Evolutionary conservation across 2,329 filamentous ascomycete genomes (phyloP).

Genomic region (Fusarium brachygibbosum): DNA sequence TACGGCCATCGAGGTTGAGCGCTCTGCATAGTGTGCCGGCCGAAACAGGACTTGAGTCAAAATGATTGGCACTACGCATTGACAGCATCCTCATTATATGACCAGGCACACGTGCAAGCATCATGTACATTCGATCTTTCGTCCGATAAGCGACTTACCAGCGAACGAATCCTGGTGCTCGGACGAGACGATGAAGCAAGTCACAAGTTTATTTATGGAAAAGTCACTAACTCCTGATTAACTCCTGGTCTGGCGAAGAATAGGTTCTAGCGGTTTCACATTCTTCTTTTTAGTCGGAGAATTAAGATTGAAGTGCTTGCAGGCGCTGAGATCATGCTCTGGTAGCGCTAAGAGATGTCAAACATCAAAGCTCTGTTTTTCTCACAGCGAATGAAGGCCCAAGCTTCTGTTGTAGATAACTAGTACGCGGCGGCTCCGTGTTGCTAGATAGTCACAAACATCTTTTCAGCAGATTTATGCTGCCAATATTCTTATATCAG

Average conservation of each 20-base stretch:
- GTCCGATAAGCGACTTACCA: slow-evolving; percentile 1
- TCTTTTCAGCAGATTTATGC: neutral
- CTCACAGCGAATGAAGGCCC: neutral
- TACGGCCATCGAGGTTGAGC: slow-evolving; percentile 9
- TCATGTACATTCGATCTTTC: neutral
- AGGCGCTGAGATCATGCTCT: slow-evolving; percentile 6
- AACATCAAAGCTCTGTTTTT: slow-evolving; percentile 2
- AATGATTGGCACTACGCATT: neutral
- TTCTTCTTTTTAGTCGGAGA: neutral
- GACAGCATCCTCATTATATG: neutral
- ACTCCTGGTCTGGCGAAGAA: neutral
- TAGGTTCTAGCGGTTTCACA: slow-evolving; percentile 2
- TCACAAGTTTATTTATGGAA: neutral
- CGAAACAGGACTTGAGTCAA: neutral
- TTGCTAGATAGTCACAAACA: too few species aligned
- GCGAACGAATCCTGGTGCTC: neutral
- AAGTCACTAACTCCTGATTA: neutral
- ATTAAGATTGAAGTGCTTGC: slow-evolving; percentile 7
- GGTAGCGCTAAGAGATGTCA: neutral
- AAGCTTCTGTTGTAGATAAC: neutral
- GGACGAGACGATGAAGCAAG: neutral
- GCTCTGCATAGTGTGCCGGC: neutral
- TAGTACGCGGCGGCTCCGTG: neutral
- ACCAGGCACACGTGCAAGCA: neutral
- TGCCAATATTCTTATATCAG: fast-evolving